These are phyloP conservation scores for Cyamopsis tetragonoloba DNA, from an alignment of 306 rosid genomes.

Conservation along the genomic window DNA sequence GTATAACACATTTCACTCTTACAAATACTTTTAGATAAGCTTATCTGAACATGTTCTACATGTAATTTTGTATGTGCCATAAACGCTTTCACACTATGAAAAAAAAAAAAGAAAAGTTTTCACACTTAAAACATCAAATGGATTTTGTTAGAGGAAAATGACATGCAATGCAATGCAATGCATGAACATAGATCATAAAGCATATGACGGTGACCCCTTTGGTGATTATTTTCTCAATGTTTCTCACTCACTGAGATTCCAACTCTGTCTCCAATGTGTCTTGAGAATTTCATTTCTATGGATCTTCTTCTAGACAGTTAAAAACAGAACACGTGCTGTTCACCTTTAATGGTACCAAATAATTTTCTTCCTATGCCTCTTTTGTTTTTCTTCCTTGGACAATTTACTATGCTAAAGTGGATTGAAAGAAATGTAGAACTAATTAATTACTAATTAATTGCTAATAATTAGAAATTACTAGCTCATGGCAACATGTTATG, in stretches of 20 bases:
- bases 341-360: slow-evolving; percentile 1
- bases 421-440: neutral
- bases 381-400: neutral
- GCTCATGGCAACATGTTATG: no score
- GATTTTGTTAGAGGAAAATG: neutral
- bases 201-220: neutral
- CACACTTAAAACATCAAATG: neutral
- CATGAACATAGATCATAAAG: slow-evolving; percentile 25
- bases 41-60: no score
- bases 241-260: neutral
- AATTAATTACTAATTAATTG: neutral
- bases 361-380: neutral
- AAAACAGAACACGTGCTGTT: slow-evolving; percentile 45
- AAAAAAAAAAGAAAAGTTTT: neutral
- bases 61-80: no score
- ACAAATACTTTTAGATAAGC: no score
- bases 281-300: neutral
- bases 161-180: neutral
- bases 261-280: neutral
- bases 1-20: no score
- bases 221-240: neutral
- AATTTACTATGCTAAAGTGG: neutral
- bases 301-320: neutral
- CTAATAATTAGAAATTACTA: no score
- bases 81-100: no score